Percentiles rank a stretch among this genome's conserved stretches.
Conservation (phyloP, 2,329 filamentous ascomycete genomes). For the Boeremia exigua region DNA sequence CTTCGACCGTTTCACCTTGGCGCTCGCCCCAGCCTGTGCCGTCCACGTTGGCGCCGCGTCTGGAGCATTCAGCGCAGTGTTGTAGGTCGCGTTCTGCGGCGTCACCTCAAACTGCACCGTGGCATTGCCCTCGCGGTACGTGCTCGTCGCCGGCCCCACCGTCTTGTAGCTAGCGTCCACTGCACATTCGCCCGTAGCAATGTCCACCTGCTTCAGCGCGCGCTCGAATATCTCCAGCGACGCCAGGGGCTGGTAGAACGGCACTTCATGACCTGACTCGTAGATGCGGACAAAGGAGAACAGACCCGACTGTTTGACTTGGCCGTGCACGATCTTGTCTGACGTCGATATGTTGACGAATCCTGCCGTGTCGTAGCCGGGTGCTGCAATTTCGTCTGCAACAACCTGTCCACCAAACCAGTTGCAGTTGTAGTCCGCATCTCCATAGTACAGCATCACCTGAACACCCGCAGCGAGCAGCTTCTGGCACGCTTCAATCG, state of each 20-base stretch:
- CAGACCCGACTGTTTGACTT: constrained; percentile 59
- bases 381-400: constrained; percentile 48
- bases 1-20: constrained; percentile 24
- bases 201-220: constrained; percentile 55
- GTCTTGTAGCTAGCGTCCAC: constrained; percentile 40
- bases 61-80: constrained; percentile 52
- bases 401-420: constrained; percentile 55
- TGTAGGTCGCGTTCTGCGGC: constrained; percentile 56
- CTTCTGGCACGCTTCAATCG: constrained; percentile 50
- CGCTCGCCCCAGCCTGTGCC: constrained; percentile 20
- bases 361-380: constrained; percentile 54
- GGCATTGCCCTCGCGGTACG: constrained; percentile 52
- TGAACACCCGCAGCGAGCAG: constrained; percentile 51
- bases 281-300: constrained; percentile 60
- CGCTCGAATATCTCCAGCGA: constrained; percentile 59
- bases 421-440: constrained; percentile 58
- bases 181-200: constrained; percentile 55
- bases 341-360: constrained; percentile 56
- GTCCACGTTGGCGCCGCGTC: constrained; percentile 45
- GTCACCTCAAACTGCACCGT: constrained; percentile 55
- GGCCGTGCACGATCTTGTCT: constrained; percentile 58
- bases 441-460: constrained; percentile 54
- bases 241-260: constrained; percentile 62
- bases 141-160: constrained; percentile 44
- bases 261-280: constrained; percentile 58